Conservation (phyloP, 2,329 filamentous ascomycete species). For the Cytospora paraplurivora region DNA sequence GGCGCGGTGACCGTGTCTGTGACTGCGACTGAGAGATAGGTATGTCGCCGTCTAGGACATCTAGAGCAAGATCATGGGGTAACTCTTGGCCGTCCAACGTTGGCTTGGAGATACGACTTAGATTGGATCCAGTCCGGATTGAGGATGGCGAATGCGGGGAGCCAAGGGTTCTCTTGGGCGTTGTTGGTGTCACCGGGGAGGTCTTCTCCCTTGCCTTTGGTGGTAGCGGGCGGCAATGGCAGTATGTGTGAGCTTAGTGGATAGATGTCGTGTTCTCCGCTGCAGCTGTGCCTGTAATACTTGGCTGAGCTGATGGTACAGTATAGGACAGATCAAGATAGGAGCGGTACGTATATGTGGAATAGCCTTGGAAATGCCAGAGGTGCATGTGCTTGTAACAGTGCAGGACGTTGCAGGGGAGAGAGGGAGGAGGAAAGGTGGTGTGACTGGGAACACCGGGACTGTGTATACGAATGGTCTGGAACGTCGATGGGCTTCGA, state of each 20-base stretch:
- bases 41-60: slow-evolving; percentile 5
- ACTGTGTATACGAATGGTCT: slow-evolving; percentile 4
- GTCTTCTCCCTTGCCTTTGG: background rate
- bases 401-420: slow-evolving; percentile 12
- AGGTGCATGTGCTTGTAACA: slow-evolving; percentile 11
- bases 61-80: slow-evolving; percentile 6
- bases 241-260: slow-evolving; percentile 8
- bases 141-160: slow-evolving; percentile 26
- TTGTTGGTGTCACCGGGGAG: slow-evolving; percentile 16
- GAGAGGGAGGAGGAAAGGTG: slow-evolving; percentile 1
- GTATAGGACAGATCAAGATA: background rate
- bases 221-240: background rate
- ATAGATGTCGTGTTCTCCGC: background rate
- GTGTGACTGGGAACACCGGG: slow-evolving; percentile 13
- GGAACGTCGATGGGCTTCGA: slow-evolving; percentile 1
- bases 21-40: slow-evolving; percentile 1
- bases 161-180: slow-evolving; percentile 10
- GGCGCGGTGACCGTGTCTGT: background rate
- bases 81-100: slow-evolving; percentile 7
- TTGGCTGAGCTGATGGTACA: slow-evolving; percentile 15
- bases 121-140: slow-evolving; percentile 23
- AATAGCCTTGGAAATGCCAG: background rate
- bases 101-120: slow-evolving; percentile 12
- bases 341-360: background rate
- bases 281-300: slow-evolving; percentile 12